Conservation (phyloP, 225 moss, liverwort and hornwort genomes). For the Marchantia polymorpha region DNA sequence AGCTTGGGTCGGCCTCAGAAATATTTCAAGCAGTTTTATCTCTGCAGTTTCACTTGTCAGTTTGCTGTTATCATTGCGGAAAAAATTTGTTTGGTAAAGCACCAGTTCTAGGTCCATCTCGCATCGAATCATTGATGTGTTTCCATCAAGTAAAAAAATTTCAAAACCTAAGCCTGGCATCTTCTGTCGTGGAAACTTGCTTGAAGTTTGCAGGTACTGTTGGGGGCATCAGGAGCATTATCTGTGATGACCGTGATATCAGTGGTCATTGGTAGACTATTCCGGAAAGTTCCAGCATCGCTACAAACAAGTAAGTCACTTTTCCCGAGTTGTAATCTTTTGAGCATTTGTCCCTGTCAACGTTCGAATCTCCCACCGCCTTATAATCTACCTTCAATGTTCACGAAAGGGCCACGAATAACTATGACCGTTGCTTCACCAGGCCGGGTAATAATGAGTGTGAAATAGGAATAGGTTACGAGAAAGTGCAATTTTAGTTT, state of each 20-base stretch:
- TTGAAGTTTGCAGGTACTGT: conserved; percentile 68
- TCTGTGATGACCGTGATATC: conserved; percentile 86
- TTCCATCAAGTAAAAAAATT: not conserved
- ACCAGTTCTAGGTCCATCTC: not conserved
- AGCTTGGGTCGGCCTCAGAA: too few species aligned
- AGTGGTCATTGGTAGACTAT: conserved; percentile 82
- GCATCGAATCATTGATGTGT: not conserved
- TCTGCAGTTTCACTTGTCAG: too few species aligned
- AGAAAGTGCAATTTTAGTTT: too few species aligned
- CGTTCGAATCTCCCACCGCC: too few species aligned
- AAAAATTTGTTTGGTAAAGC: too few species aligned
- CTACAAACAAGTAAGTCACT: conserved; percentile 78
- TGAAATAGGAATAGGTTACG: too few species aligned
- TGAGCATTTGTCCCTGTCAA: not conserved
- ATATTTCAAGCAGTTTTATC: too few species aligned
- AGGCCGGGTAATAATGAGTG: too few species aligned
- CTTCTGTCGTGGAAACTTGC: conserved; percentile 32
- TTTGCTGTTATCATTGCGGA: too few species aligned
- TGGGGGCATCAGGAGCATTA: conserved; percentile 83
- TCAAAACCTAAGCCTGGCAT: conserved; percentile 16
- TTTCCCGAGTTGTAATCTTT: not conserved
- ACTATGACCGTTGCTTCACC: too few species aligned
- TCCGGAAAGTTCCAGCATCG: conserved; percentile 76
- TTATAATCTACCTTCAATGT: too few species aligned
- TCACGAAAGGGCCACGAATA: too few species aligned